phyloP scores from a whole-genome alignment of 305 asterid species.

The Fraxinus sp. region DNA sequence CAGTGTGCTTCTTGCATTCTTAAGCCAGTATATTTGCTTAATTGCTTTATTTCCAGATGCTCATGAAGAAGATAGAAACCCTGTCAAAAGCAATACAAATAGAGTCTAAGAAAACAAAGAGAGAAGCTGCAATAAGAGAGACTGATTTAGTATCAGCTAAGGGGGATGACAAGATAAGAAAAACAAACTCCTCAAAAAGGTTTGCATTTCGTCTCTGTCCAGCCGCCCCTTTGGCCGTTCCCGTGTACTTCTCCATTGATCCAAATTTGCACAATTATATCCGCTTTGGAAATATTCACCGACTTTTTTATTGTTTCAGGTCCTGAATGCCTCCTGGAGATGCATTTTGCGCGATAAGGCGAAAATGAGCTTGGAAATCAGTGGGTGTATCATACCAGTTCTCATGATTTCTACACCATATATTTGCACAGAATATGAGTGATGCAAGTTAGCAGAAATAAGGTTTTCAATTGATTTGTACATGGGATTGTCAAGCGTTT shows the following conservation, averaged over 20 bases:
- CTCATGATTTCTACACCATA: constrained; percentile 21
- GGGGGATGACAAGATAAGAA: constrained; percentile 39
- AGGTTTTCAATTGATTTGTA: constrained; percentile 6
- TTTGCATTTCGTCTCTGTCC: constrained; percentile 10
- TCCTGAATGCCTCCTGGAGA: constrained; percentile 40
- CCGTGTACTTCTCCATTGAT: background rate
- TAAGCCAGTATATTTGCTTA: constrained; percentile 3
- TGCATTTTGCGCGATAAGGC: background rate
- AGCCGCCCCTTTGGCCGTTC: background rate
- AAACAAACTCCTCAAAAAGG: constrained; percentile 52
- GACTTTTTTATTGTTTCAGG: constrained; percentile 40
- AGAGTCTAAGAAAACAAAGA: constrained; percentile 62
- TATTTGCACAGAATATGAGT: constrained; percentile 30
- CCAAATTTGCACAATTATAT: background rate
- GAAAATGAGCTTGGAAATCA: constrained; percentile 16
- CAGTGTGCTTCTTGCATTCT: constrained; percentile 12
- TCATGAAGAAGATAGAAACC: constrained; percentile 61
- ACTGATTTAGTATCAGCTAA: constrained; percentile 40
- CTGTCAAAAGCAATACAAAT: constrained; percentile 65
- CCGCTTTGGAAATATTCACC: background rate
- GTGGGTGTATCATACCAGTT: constrained; percentile 14
- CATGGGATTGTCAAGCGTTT: background rate
- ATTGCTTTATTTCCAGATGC: constrained; percentile 42
- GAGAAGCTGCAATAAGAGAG: constrained; percentile 61
- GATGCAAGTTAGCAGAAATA: constrained; percentile 32